Evolutionary conservation across 345 rosid genomes (phyloP).

Genomic region (Orychophragmus violaceus): DNA sequence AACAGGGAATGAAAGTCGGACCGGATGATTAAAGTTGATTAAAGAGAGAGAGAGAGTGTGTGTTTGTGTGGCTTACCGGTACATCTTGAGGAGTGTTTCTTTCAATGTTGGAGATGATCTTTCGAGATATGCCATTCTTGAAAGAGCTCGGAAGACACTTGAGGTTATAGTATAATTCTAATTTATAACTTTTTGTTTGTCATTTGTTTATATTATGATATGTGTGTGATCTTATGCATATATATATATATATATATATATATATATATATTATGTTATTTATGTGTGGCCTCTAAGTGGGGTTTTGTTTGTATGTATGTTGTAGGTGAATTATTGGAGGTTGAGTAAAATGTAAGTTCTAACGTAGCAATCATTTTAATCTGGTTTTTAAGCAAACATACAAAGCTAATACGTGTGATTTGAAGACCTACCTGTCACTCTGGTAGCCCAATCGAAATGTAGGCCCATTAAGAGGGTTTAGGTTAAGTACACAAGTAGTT

Average conservation of each 20-base stretch:
- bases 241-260: not conserved
- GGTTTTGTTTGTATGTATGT: not conserved
- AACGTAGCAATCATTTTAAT: slow-evolving; percentile 16
- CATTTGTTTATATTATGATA: not conserved
- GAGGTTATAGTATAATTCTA: not conserved
- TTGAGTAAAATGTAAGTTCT: slow-evolving; percentile 23
- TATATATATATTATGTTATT: not conserved
- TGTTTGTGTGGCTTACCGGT: too few species aligned
- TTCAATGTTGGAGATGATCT: slow-evolving; percentile 28
- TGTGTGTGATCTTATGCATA: not conserved
- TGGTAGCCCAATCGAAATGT: not conserved
- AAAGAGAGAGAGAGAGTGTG: not conserved
- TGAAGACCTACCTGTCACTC: not conserved
- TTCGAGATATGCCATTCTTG: slow-evolving; percentile 27
- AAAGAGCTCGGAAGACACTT: slow-evolving; percentile 10
- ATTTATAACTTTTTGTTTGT: not conserved
- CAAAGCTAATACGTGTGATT: not conserved
- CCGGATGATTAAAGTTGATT: not conserved
- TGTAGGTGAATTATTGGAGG: slow-evolving; percentile 4
- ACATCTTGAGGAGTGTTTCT: slow-evolving; percentile 32
- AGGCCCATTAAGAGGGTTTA: not conserved
- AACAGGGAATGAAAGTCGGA: not conserved
- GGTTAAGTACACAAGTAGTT: not conserved
- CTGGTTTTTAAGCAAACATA: slow-evolving; percentile 17
- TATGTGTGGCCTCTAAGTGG: not conserved